Evolutionary conservation across 768 basidiomycete species (phyloP), one percentile per base, ranked within the genome.

Genomic region (Podaxis pistillaris): DNA sequence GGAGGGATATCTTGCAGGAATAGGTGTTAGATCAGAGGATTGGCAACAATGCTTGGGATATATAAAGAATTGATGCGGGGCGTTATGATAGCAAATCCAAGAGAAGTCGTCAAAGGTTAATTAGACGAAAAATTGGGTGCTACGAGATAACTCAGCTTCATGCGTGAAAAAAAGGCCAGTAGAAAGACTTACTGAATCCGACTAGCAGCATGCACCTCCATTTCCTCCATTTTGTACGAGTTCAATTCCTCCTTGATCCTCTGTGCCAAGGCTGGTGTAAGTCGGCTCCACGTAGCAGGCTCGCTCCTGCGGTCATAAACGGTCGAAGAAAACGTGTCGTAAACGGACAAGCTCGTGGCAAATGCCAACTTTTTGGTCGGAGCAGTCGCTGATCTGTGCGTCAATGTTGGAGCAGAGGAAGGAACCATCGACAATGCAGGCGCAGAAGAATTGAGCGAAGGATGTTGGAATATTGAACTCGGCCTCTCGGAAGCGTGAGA

Each of bases 171-270:
- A 58, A 44, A 56, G 54, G 63, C 50, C 6, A 17, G 24, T 36
- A 17, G 24, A 54, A 30, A 56, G 44, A 86, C 93, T 68, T 73
- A 94, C 93, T 97, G 89, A 69, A 92, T 86, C 74, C 93, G 88
- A 76, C 93, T 96, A 55, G 90, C 81, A 68, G 92, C 91, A 76
- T 98, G 96, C 65, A 99, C 95, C 73, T 96, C 94, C 96, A 99
- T 98, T 79, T 98, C 95, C 76, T 96, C 95, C 91, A 98, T 93
- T 83, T 98, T 98, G 78, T 93, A 98, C 60, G 93, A 94, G 76
- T 99, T 99, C 57, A 99, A 81, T 77, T 96, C 94, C 78, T 96
- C 94, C 83, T 99, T 99, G 75, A 99, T 98, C 69, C 90, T 84
- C 80, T 98, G 94, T 44, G 96, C 96, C 69, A 98, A 79, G 62